Base-by-base conservation (phyloP, 176 grass and related monocot genomes). In the Ensete ventricosum region DNA sequence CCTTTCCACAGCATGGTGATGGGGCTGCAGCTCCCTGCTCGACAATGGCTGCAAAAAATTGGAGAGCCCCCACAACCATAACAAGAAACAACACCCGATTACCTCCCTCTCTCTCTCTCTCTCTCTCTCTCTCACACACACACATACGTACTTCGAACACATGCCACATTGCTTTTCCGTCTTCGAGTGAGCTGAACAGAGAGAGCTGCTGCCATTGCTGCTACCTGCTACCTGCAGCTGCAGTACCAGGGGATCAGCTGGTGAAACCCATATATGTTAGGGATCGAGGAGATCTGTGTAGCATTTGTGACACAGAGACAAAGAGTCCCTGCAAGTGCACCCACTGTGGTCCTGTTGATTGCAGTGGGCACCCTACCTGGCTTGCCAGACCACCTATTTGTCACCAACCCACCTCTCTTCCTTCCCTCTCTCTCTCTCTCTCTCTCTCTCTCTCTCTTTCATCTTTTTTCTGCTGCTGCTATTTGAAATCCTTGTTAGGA, bases 1-100 rank as follows among this genome's bases (percentile, higher is more conserved):
- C 73, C 54, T 75, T 75, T 75, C 54, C 54, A 60, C 73, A 49
- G 52, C 53, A 57, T 20, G 67, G 16, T 49, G 67, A 69, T 26
- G 57, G 14, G 49, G 67, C 67, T n/a, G 67, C 63, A 26, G 63
- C 63, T 22, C 9, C 21, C 14, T 9, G 8, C 62, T 64, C 8
- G 20, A 22, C 17, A 16, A 64, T 24, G 62, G 62, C 62, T 2
- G 22, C 22, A 9, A 25, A 9, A 25, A 24, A n/a, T 64, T 11
- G 0, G 20, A 24, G 22, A 64, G 62, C 60, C 63, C 23, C 63
- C 63, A 26, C 63, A 14, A 7, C 8, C 24, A 11, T 65, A 11
- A 27, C 63, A 65, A 65, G 22, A 65, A 65, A 65, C 2, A 65
- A 10, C 16, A 69, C 49, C 9, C 8, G 12, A 2, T 3, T 1